phyloP scores from a whole-genome alignment of 495 filamentous ascomycete species.

The Astrocystis sublimbata region DNA sequence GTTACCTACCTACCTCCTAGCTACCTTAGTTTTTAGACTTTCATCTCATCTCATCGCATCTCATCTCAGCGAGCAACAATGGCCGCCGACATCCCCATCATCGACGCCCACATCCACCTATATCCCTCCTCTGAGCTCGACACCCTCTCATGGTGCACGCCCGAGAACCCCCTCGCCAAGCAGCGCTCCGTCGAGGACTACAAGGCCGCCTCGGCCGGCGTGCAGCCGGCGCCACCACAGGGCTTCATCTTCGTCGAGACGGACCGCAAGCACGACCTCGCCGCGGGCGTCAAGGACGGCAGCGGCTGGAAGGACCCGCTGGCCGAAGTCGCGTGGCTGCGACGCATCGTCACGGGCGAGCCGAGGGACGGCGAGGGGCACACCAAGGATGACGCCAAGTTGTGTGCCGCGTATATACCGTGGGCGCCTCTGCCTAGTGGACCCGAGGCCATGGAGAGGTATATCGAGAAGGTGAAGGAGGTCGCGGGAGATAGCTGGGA shows the following conservation, averaged over 20 bases:
- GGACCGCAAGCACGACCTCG: constrained; percentile 66
- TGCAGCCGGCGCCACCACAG: constrained; percentile 37
- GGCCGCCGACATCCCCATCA: constrained; percentile 47
- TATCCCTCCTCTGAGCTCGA: constrained; percentile 65
- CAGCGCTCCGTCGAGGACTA: constrained; percentile 68
- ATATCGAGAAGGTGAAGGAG: constrained; percentile 52
- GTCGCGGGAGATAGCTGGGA: constrained; percentile 49
- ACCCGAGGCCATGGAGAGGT: constrained; percentile 47
- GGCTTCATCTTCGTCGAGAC: constrained; percentile 83
- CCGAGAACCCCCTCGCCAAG: constrained; percentile 55
- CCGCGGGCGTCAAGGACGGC: constrained; percentile 42
- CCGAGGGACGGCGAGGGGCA: constrained; percentile 64
- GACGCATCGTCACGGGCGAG: constrained; percentile 61
- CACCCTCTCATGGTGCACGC: constrained; percentile 64
- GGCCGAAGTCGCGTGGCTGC: constrained; percentile 67
- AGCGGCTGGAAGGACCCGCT: constrained; percentile 57
- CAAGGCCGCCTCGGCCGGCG: constrained; percentile 34
- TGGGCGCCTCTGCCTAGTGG: constrained; percentile 79
- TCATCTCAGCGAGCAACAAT: too few species aligned
- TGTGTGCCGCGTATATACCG: constrained; percentile 68
- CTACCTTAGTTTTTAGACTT: too few species aligned
- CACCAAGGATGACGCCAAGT: constrained; percentile 43
- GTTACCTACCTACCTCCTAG: too few species aligned
- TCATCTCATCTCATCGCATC: too few species aligned
- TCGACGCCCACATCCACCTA: constrained; percentile 90